Evolutionary conservation across 2,329 filamentous ascomycete species (phyloP), one percentile per base, ranked within the genome.

Genomic region (Aspergillus sp.): DNA sequence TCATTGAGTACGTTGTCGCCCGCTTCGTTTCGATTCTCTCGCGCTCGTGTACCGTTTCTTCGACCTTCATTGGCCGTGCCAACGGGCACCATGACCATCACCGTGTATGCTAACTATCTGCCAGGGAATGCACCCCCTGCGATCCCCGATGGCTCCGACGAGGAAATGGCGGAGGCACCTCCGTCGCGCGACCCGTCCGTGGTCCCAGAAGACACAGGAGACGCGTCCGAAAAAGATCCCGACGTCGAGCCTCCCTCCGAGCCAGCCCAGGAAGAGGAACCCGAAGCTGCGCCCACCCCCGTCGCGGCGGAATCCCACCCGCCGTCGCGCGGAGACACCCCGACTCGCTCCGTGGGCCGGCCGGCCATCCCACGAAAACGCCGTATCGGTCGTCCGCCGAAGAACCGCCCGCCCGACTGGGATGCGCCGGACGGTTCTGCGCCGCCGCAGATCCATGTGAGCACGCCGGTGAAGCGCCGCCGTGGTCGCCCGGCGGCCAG

Each of bases 321-420:
- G 58, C 70, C 67, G 51, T 79, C 72, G 63, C 76, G 62, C 56
- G 76, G 66, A 59, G 73, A 78, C 36, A 84, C 84, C 22, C 83
- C 75, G 49, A 65, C 73, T 67, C 60, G 82, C 79, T 73, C 63
- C 53, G 64, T 67, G 40, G 65, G 74, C 36, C 63, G 70, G 60
- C 81, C 82, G 20, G 80, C 87, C 43, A 80, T 90, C 45, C 78
- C 79, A 49, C 83, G 87, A 65, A 89, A 89, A 71, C 79, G 81
- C 60, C 85, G 90, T 48, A 80, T 92, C n/a, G 91, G 91, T 17
- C 84, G 91, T 11, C 90, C 90, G 2, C 89, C 90, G 0, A 95
- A 94, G 79, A 92, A 91, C 68, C 82, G 85, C 46, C 89, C 88
- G 0, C 84, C 89, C 3, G 89, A 90, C 67, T 93, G 88, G 84